phyloP scores from a whole-genome alignment of 2,329 filamentous ascomycete species.

The Alternaria gaisen region DNA sequence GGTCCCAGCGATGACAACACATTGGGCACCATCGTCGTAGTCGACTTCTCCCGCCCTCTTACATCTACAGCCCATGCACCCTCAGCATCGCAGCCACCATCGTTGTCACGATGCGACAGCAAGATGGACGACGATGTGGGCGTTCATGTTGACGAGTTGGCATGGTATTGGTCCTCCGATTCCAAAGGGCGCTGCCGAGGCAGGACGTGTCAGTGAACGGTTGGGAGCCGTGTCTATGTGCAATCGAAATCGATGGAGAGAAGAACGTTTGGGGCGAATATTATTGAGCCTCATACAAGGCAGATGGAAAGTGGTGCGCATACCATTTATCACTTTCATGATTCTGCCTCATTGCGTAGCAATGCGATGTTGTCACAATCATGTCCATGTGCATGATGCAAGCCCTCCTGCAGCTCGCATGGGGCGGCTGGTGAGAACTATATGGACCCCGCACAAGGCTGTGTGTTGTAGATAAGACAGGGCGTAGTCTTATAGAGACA shows the following conservation, averaged over 20 bases:
- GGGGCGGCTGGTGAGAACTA: conserved; percentile 3
- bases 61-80: background rate
- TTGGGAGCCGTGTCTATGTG: background rate
- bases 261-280: background rate
- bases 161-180: conserved; percentile 22
- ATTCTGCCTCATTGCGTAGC: background rate
- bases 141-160: conserved; percentile 1
- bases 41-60: conserved; percentile 41
- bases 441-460: conserved; percentile 12
- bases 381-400: background rate
- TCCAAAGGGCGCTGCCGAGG: conserved; percentile 13
- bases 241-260: background rate
- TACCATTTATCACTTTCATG: background rate
- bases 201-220: conserved; percentile 17
- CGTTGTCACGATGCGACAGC: conserved; percentile 10
- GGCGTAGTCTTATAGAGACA: background rate
- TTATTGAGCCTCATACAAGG: conserved; percentile 7
- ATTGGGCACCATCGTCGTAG: conserved; percentile 42
- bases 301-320: conserved; percentile 1
- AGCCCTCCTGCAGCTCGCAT: background rate
- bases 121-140: conserved; percentile 8
- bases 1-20: conserved; percentile 26
- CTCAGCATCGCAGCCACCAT: background rate
- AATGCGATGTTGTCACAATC: background rate
- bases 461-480: background rate